phyloP scores from a whole-genome alignment of 305 asterid species.

The Fraxinus xanthoxyloides region DNA sequence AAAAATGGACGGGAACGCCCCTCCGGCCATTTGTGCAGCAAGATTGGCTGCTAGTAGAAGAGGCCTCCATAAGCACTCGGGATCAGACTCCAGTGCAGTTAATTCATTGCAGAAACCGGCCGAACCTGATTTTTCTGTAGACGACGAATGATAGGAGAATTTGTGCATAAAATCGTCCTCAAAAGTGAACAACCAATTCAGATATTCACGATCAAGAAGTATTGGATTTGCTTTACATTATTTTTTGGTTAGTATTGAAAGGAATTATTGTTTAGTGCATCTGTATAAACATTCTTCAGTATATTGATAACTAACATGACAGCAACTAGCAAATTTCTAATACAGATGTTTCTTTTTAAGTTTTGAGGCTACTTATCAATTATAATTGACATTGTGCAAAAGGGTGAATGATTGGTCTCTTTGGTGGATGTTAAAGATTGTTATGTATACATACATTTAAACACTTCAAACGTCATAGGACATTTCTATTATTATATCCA shows the following conservation, averaged over 20 bases:
- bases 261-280: neutral
- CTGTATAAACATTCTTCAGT: neutral
- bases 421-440: neutral
- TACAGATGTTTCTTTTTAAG: neutral
- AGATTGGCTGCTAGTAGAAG: constrained; percentile 56
- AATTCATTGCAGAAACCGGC: constrained; percentile 70
- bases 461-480: neutral
- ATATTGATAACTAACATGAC: neutral
- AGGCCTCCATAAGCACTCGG: constrained; percentile 43
- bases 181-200: neutral
- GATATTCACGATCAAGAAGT: neutral
- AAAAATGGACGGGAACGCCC: constrained; percentile 11
- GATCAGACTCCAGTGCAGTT: constrained; percentile 45
- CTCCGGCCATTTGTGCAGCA: constrained; percentile 39
- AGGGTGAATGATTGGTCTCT: neutral
- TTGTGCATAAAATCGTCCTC: neutral
- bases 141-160: constrained; percentile 37
- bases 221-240: neutral
- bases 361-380: neutral
- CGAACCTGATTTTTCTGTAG: constrained; percentile 78
- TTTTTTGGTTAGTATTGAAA: neutral
- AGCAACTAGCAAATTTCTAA: neutral
- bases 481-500: neutral
- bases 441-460: neutral
- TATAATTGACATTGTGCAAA: neutral